phyloP scores from a whole-genome alignment of 768 basidiomycete species.

The Tulasnella sp. region DNA sequence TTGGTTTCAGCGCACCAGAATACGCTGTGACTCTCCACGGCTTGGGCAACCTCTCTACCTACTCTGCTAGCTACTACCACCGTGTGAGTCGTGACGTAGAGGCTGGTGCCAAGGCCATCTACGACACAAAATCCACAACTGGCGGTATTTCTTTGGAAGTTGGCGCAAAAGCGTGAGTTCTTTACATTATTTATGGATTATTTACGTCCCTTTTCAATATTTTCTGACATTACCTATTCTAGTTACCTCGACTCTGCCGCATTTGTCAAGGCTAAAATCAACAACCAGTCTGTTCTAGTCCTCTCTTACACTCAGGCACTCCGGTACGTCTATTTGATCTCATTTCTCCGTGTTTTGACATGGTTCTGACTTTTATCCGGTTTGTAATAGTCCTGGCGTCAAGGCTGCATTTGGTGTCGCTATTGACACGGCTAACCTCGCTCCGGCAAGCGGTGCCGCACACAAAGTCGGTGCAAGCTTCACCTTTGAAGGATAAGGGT shows the following conservation, averaged over 20 bases:
- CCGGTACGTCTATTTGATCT: constrained; percentile 26
- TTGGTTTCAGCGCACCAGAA: constrained; percentile 93
- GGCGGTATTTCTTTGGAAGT: constrained; percentile 85
- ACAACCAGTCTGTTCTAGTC: constrained; percentile 75
- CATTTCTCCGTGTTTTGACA: not conserved
- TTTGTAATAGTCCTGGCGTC: constrained; percentile 56
- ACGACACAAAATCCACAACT: constrained; percentile 83
- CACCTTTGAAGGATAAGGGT: constrained; percentile 43
- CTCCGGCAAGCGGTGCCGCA: constrained; percentile 37
- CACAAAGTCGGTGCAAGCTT: constrained; percentile 78
- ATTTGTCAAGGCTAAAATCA: constrained; percentile 97
- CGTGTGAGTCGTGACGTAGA: constrained; percentile 82
- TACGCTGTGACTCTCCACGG: constrained; percentile 91
- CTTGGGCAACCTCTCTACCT: constrained; percentile 86
- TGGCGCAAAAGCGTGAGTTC: constrained; percentile 82
- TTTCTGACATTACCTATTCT: not conserved
- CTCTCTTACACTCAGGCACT: constrained; percentile 71
- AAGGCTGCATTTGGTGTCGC: constrained; percentile 89
- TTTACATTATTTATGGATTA: not conserved
- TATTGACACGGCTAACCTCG: constrained; percentile 84
- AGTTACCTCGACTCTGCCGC: constrained; percentile 78
- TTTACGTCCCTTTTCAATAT: not conserved
- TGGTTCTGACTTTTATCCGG: not conserved
- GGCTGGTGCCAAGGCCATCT: constrained; percentile 92
- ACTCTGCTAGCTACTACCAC: constrained; percentile 97